A percentile compares a stretch with the other conserved stretches of the same genome.
Conservation (phyloP, 352 stramenopile genomes). For the Chrysophaeum taylorii region DNA sequence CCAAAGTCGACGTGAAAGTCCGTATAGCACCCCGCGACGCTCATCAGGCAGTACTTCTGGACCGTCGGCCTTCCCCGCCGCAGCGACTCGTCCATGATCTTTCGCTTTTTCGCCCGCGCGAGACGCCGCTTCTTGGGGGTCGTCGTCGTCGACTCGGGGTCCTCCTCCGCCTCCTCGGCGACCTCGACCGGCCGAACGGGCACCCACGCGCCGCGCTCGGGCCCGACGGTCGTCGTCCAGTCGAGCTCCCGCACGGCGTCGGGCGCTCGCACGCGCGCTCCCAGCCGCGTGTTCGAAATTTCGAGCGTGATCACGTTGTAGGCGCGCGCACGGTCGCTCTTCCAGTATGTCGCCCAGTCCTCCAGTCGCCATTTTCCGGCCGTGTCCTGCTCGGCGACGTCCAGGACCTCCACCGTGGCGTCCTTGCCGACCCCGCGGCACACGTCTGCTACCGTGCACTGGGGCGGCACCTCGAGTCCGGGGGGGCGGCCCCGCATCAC, state of each 20-base stretch:
- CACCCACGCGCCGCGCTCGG: too few relatives aligned
- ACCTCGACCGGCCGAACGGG: too few relatives aligned
- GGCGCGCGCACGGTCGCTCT: neutral
- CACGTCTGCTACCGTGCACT: neutral
- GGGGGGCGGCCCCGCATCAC: neutral
- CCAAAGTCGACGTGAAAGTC: conserved; percentile 73
- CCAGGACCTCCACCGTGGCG: neutral
- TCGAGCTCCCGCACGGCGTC: conserved; percentile 50
- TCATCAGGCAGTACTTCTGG: conserved; percentile 64
- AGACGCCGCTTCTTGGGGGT: conserved; percentile 10
- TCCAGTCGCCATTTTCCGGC: neutral
- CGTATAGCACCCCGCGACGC: conserved; percentile 49
- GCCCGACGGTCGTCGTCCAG: too few relatives aligned
- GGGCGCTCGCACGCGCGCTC: conserved; percentile 33
- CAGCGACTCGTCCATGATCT: conserved; percentile 20
- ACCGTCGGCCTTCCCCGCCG: conserved; percentile 29
- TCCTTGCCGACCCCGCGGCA: neutral
- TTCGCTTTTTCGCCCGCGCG: neutral
- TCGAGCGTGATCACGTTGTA: conserved; percentile 35
- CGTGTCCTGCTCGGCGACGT: neutral
- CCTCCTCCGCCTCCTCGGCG: too few relatives aligned
- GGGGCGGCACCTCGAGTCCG: neutral
- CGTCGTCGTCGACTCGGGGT: conserved; percentile 39
- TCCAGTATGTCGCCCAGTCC: conserved; percentile 3
- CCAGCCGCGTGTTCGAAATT: conserved; percentile 35